Evolutionary conservation across 2,329 filamentous ascomycete species (phyloP).

Genomic region (Cylindrodendrum hubeiense): DNA sequence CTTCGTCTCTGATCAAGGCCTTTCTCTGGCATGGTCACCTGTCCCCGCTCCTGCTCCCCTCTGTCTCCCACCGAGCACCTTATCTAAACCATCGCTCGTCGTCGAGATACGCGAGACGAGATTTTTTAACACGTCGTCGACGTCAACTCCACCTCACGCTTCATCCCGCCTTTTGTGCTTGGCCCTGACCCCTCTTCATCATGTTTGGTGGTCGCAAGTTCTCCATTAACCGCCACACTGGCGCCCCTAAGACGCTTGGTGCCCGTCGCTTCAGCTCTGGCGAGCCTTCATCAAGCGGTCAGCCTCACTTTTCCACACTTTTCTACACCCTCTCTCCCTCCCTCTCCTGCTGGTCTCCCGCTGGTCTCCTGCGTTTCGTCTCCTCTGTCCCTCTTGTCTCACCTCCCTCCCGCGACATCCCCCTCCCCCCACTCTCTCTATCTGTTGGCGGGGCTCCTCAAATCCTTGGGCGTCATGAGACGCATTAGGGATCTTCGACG

Average conservation of each 20-base stretch:
- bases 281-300: constrained; percentile 69
- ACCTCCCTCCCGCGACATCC: background rate
- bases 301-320: constrained; percentile 39
- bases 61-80: background rate
- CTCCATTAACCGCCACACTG: constrained; percentile 76
- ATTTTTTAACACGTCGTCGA: background rate
- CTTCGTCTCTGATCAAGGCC: constrained; percentile 7
- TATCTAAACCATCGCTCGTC: constrained; percentile 25
- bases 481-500: background rate
- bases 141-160: constrained; percentile 3
- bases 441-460: background rate
- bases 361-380: background rate
- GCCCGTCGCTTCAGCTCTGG: constrained; percentile 69
- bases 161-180: background rate
- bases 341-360: constrained; percentile 9
- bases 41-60: constrained; percentile 12
- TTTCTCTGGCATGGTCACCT: constrained; percentile 12
- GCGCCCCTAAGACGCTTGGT: constrained; percentile 65
- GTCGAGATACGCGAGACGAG: constrained; percentile 29
- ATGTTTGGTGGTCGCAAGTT: constrained; percentile 73
- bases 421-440: background rate
- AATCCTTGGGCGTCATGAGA: background rate
- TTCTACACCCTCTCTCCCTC: background rate
- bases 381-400: background rate
- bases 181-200: constrained; percentile 35